Conservation (phyloP, 805 yeast genomes). For the Starmerella floris region DNA sequence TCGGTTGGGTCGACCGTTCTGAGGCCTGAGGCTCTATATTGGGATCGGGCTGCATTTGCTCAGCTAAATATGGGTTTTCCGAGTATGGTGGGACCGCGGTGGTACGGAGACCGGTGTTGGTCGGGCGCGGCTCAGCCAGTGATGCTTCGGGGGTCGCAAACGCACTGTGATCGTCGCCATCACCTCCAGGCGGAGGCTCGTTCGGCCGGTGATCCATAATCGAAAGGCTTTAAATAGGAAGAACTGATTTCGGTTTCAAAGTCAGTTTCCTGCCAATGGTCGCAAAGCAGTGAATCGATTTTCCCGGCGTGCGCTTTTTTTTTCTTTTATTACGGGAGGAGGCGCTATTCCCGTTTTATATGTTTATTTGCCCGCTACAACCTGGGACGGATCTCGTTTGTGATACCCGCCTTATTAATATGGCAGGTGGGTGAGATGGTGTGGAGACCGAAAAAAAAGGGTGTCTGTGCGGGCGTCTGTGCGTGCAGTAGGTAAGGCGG, state of each 20-base stretch:
- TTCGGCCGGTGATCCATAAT: background rate
- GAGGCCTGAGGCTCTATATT: background rate
- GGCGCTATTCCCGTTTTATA: too few species aligned
- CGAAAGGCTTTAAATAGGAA: background rate
- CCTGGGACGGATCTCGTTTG: too few species aligned
- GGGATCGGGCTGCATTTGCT: background rate
- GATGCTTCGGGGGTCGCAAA: background rate
- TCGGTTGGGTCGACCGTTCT: background rate
- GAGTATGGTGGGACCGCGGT: conserved; percentile 6
- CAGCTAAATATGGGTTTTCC: background rate
- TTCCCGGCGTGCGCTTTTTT: too few species aligned
- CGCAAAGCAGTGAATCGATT: too few species aligned
- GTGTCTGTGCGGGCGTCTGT: too few species aligned
- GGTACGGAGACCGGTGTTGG: background rate
- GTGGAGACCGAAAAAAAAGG: too few species aligned
- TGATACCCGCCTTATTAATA: too few species aligned
- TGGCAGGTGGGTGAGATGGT: too few species aligned
- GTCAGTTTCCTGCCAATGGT: too few species aligned
- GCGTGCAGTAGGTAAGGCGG: too few species aligned
- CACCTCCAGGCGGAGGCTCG: conserved; percentile 2
- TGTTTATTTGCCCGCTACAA: too few species aligned
- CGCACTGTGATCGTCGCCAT: background rate
- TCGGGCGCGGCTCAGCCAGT: background rate
- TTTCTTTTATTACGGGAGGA: too few species aligned
- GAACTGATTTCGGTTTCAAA: background rate